A percentile compares a stretch with the other conserved stretches of the same genome.
These are phyloP conservation scores for Sclerotinia trifoliorum DNA, from an alignment of 2,329 filamentous ascomycete species.

Conservation along the genomic window DNA sequence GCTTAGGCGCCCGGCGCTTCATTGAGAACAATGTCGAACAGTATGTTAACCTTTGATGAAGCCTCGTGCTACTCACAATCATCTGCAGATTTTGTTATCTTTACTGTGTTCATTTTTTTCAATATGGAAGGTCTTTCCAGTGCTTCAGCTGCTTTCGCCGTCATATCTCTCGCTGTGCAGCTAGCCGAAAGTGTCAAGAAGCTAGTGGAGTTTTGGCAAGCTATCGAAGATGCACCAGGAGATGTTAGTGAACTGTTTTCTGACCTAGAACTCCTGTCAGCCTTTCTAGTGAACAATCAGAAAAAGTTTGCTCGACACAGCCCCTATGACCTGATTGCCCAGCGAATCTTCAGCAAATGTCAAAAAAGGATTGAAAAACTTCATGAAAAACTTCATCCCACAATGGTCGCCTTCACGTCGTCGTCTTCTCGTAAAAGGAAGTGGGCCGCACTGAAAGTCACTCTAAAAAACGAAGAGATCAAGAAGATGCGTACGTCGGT, in stretches of 20 bases:
- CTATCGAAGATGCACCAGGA: conserved; percentile 7
- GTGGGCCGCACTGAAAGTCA: neutral
- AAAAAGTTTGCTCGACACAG: neutral
- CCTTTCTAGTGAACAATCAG: neutral
- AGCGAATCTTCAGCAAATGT: neutral
- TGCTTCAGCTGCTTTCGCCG: conserved; percentile 16
- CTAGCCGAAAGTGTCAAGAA: conserved; percentile 7
- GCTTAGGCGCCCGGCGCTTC: neutral
- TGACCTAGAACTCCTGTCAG: conserved; percentile 14
- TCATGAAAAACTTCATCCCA: neutral
- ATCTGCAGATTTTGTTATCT: neutral
- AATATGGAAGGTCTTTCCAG: conserved; percentile 13
- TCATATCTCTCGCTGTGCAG: neutral
- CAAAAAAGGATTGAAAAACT: conserved; percentile 3
- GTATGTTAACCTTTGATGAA: neutral
- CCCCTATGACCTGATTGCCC: neutral
- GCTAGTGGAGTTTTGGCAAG: neutral
- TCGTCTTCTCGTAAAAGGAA: neutral
- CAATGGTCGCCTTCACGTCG: neutral
- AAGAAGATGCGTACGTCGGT: neutral
- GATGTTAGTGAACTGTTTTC: neutral
- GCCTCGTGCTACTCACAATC: neutral
- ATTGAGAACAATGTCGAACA: neutral
- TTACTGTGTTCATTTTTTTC: neutral
- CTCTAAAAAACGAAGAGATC: neutral